phyloP scores from a whole-genome alignment of 495 filamentous ascomycete species.

The Articulospora tetracladia region DNA sequence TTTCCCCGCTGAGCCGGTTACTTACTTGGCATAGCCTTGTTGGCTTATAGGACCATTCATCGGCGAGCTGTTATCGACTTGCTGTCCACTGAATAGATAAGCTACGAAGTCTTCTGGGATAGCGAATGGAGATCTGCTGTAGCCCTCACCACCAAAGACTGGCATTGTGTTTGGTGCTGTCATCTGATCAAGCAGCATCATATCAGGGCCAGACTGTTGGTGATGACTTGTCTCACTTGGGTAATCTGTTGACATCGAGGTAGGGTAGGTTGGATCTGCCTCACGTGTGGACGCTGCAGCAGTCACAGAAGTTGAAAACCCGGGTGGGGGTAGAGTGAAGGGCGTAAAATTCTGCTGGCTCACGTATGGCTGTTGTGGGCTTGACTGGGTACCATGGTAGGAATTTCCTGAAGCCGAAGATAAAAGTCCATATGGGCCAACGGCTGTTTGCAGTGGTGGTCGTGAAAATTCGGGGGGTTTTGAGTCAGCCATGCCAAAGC shows the following conservation, averaged over 20 bases:
- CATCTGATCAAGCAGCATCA: conserved; percentile 63
- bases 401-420: conserved; percentile 45
- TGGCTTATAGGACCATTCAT: conserved; percentile 32
- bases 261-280: conserved; percentile 19
- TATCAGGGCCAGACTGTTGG: conserved; percentile 42
- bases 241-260: conserved; percentile 24
- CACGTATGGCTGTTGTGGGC: conserved; percentile 42
- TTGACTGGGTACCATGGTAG: conserved; percentile 31
- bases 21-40: conserved; percentile 44
- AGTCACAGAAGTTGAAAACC: conserved; percentile 25
- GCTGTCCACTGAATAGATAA: conserved; percentile 77
- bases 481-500: conserved; percentile 23
- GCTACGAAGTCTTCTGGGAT: conserved; percentile 91
- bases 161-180: conserved; percentile 68
- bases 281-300: conserved; percentile 16
- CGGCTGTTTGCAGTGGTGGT: conserved; percentile 41
- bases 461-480: conserved; percentile 28
- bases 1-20: not conserved
- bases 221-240: conserved; percentile 28
- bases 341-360: conserved; percentile 48
- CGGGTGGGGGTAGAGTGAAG: conserved; percentile 52
- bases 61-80: conserved; percentile 26
- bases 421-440: conserved; percentile 42
- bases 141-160: conserved; percentile 77
- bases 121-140: conserved; percentile 80